Conservation (phyloP, 1,284 basidiomycete genomes). For the Papiliotrema flavescens region DNA sequence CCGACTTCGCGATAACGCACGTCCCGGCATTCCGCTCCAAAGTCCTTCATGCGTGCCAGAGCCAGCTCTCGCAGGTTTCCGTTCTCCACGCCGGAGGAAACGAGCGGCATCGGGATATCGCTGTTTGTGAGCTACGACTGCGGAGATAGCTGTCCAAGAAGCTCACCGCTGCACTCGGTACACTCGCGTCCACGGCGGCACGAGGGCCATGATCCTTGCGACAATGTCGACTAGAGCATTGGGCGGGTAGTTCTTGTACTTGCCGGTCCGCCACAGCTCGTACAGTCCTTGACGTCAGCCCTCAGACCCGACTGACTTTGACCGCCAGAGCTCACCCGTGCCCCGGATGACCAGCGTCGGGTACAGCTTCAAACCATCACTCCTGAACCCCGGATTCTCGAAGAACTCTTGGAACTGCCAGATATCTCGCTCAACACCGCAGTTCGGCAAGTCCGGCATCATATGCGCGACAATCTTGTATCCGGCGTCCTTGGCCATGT, state of each 20-base stretch:
- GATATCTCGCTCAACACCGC: conserved; percentile 93
- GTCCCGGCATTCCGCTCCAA: conserved; percentile 95
- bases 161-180: conserved; percentile 89
- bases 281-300: conserved; percentile 63
- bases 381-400: conserved; percentile 95
- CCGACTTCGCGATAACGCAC: conserved; percentile 98
- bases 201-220: conserved; percentile 89
- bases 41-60: conserved; percentile 96
- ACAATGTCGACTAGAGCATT: conserved; percentile 97
- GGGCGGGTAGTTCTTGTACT: conserved; percentile 98
- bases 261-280: conserved; percentile 92
- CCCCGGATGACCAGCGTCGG: conserved; percentile 97
- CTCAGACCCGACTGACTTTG: background rate
- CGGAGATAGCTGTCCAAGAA: conserved; percentile 1
- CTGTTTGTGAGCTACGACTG: conserved; percentile 48
- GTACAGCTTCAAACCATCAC: conserved; percentile 97
- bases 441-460: conserved; percentile 98
- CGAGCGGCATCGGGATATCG: conserved; percentile 92
- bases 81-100: conserved; percentile 96
- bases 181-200: conserved; percentile 98
- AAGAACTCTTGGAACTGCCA: conserved; percentile 99
- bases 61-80: conserved; percentile 96
- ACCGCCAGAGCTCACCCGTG: conserved; percentile 52
- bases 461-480: conserved; percentile 99
- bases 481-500: conserved; percentile 96